Base-by-base conservation (phyloP, 441 rosid genomes). In the Gossypium gossypioides region DNA sequence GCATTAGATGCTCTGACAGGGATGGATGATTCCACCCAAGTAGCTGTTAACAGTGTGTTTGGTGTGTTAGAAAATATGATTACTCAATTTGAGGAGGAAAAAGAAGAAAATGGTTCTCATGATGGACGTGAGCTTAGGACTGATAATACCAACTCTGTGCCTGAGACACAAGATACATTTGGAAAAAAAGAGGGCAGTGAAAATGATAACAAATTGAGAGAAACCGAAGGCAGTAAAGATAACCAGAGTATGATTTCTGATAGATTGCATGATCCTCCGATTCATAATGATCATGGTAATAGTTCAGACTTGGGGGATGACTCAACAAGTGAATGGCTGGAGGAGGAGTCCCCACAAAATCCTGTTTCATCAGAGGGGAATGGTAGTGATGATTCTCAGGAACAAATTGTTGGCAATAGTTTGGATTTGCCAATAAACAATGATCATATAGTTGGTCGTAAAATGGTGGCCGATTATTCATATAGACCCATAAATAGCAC, bases 11-110 rank as follows among this genome's bases (percentile, higher is more conserved):
- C 99, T 70, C 81, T 91, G 73, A 84, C 98, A 59, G 97, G 93
- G 76, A 89, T 96, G 81, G 97, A 96, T 86, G 98, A 96, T 84
- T 88, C 98, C 74, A 92, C 98, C 51, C 99, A 92, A 77, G 88
- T 93, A 74, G 98, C 99, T 76, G 98, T 96, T 70, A 96, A 96
- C 71, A 96, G 91, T 79, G 98, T 93, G 77, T 93, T 91, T 62
- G 98, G 97, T 74, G 99, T 93, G 71, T 82, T 96, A 52, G 98
- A 96, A 83, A 82, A 91, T 72, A 87, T 93, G 93, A 91, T 96
- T 74, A 56, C 92, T 72, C 91, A 90, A 79, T 72, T 87, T n/a
- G 96, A 86, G 80, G 96, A 88, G 77, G 91, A 75, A 79, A 82
- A 85, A 46, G 81, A 72, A 70, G 81, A 77, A 76, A 71, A 81